These are phyloP conservation scores for Scheffersomyces insectosa DNA, from an alignment of 1,139 yeast genomes.

Conservation along the genomic window DNA sequence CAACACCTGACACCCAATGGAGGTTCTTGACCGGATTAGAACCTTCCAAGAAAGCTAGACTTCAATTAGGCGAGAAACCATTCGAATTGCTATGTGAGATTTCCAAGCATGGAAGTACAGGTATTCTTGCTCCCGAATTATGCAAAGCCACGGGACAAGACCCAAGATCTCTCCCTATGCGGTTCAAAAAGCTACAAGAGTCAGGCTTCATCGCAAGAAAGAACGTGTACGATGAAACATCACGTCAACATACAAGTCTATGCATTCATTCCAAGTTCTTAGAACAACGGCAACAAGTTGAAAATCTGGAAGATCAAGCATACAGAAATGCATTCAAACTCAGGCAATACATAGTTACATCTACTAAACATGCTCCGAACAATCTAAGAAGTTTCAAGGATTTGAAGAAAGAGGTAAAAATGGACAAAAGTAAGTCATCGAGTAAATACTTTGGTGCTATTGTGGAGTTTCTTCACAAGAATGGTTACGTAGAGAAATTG, in stretches of 20 bases:
- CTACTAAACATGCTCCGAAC: slow-evolving; percentile 65
- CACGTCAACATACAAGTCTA: slow-evolving; percentile 49
- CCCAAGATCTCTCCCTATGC: slow-evolving; percentile 65
- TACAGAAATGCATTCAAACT: slow-evolving; percentile 34
- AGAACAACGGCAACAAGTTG: slow-evolving; percentile 11
- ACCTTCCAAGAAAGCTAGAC: slow-evolving; percentile 30
- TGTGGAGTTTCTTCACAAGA: slow-evolving; percentile 49
- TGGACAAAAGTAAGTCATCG: slow-evolving; percentile 45
- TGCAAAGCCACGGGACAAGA: slow-evolving; percentile 64
- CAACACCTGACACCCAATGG: slow-evolving; percentile 44
- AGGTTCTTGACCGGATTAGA: slow-evolving; percentile 41
- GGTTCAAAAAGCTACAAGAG: slow-evolving; percentile 56
- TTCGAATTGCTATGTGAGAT: slow-evolving; percentile 47
- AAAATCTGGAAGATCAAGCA: slow-evolving; percentile 19
- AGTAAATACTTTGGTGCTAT: slow-evolving; percentile 54
- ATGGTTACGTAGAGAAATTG: slow-evolving; percentile 59
- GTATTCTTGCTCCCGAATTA: slow-evolving; percentile 60
- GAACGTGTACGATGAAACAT: slow-evolving; percentile 37
- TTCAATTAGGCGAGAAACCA: slow-evolving; percentile 43
- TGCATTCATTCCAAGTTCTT: slow-evolving; percentile 49
- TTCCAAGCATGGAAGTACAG: slow-evolving; percentile 54
- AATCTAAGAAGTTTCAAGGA: slow-evolving; percentile 67
- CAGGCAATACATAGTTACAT: slow-evolving; percentile 45
- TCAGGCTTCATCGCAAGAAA: slow-evolving; percentile 47
- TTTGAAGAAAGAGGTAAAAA: slow-evolving; percentile 60